Base-by-base conservation (phyloP, 164 flowering plant genomes). In the Umbilicus rupestris region DNA sequence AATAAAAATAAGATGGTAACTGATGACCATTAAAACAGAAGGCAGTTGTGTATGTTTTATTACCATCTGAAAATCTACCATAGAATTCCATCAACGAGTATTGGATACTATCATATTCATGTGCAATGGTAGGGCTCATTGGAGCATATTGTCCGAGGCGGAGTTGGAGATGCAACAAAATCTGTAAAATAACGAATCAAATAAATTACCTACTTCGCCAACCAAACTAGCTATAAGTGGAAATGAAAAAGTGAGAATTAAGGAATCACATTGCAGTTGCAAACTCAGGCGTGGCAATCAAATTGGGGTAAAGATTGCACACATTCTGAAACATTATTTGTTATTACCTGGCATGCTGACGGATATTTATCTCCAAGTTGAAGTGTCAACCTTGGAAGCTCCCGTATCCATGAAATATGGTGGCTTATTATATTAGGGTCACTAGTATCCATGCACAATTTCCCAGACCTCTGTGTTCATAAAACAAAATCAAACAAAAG, bases 141-240 rank as follows among this genome's bases (percentile, higher is more conserved):
- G 66, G 68, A 72, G 82, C 80, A 78, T 66, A 65, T 66, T 87
- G 88, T 31, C 92, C 96, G 41, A 95, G 50, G 72, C 67, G 82
- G 72, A 89, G 88, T 66, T 52, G 81, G 81, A 92, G 84, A 50
- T 64, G 78, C 82, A 95, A 71, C 66, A 88, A 85, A 63, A 70
- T 86, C 97, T 94, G 79, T 69, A 73, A 66, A 41, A n/a, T 35
- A 69, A 63, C 31, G 20, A 67, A 67, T 60, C 39, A 5, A 35
- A 52, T 46, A 67, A 14, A 67, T 45, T 24, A 29, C 39, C n/a
- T 11, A 20, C n/a, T n/a, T 59, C 22, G 41, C 20, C 7, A 35
- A 20, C 44, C 29, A 59, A 31, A 60, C 14, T 12, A 17, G n/a
- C 3, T 24, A 12, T 12, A 8, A 12, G n/a, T 39, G 63, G 26